Evolutionary conservation across 2,329 filamentous ascomycete species (phyloP), one percentile per base, ranked within the genome.

Genomic region (Penicillium frequentans): DNA sequence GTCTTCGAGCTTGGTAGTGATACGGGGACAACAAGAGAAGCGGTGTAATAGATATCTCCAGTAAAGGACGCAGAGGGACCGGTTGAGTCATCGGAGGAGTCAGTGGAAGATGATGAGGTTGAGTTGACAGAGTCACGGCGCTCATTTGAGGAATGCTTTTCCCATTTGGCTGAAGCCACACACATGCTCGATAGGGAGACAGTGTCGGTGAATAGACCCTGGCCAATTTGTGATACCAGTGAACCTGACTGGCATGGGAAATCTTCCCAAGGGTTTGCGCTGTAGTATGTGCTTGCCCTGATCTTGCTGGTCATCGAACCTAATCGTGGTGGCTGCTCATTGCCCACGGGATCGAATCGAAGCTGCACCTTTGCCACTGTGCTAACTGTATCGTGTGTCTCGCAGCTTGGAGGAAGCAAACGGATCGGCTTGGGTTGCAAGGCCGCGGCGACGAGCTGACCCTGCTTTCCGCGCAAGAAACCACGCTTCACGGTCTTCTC

Each of bases 21-120:
- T 65, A 90, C 76, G 0, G 88, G 88, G 2, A 90, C 82, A 2
- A 88, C 69, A 35, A 90, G 75, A n/a, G 78, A 78, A 7, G 86
- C 80, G 3, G 84, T 86, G 73, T 88, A 90, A 73, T 83, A 87
- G 16, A 48, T 59, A 19, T 57, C 60, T 8, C 59, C 50, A 11
- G 48, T 44, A 19, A 82, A 84, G 26, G 69, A 69, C 39, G 73
- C 63, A 1, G 74, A 75, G 21, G 78, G 68, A 5, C 63, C 64
- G 3, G 69, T 66, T 23, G 70, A 68, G 51, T 70, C 58, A 26
- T 68, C 59, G 52, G 70, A 71, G 7, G 27, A 47, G n/a, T 16
- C 14, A 13, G 23, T n/a, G 16, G 44, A 47, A 10, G 44, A 23
- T 11, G 45, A 47, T 7, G 66, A 68, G 16, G 61, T 66, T 13